Evolutionary conservation across 164 flowering plant genomes (phyloP), one percentile per base, ranked within the genome.

Genomic region (Buxus sempervirens): DNA sequence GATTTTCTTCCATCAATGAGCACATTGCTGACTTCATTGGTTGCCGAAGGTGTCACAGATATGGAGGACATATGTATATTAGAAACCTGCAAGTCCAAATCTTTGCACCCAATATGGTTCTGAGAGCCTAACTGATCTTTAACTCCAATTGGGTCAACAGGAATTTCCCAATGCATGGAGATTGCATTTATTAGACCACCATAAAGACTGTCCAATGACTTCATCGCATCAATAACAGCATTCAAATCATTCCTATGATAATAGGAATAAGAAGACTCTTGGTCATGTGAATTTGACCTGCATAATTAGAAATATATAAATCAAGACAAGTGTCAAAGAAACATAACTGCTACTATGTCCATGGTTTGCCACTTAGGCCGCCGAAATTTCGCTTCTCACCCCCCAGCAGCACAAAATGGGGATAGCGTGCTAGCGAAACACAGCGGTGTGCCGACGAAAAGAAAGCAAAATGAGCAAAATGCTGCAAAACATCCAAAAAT

Each of bases 251-350:
- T 76, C 62, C 72, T 80, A 72, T 80, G 80, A 77, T 95, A 95
- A 73, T 77, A 90, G 32, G 66, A 78, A 66, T 73, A 75, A 18
- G 81, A 76, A 25, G 79, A 67, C 38, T 82, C 88, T 38, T 65
- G 55, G 49, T 84, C 85, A 67, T 68, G 73, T 28, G 89, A 86
- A 68, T 90, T 89, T 54, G 81, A 81, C 81, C 98, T 95, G 97
- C 83, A 87, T 78, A 48, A 65, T 56, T 67, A 77, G 42, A 53
- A 68, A 16, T 56, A 60, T 56, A 73, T 49, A 56, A 73, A 54
- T 23, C 58, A 32, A 61, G 36, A 41, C 59, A 67, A 10, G 54
- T 48, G 61, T 27, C 25, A 73, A 23, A 14, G 61, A 66, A 2
- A 45, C 27, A 63, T 32, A 66, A 66, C 14, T 57, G 21, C 54